Percentiles rank a stretch among this genome's conserved stretches.
These are phyloP conservation scores for Globisporangium carolinianum DNA, from an alignment of 352 stramenopile genomes.

Conservation along the genomic window DNA sequence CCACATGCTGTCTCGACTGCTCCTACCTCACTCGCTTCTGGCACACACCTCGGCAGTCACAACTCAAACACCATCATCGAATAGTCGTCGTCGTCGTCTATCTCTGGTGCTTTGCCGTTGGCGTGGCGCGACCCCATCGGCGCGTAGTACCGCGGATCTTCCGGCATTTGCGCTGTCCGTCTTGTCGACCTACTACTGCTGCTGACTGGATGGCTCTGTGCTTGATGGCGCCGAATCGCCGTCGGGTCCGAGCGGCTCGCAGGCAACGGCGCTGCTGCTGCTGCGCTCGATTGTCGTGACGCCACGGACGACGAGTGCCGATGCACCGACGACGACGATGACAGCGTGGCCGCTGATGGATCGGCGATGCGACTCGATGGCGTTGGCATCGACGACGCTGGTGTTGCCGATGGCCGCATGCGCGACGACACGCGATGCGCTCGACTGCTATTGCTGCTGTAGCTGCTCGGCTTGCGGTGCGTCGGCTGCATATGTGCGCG, in stretches of 20 bases:
- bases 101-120: background rate
- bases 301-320: slow-evolving; percentile 12
- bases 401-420: background rate
- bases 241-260: slow-evolving; percentile 10
- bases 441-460: slow-evolving; percentile 5
- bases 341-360: background rate
- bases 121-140: background rate
- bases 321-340: background rate
- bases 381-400: slow-evolving; percentile 4
- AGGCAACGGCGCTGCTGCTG: slow-evolving; percentile 2
- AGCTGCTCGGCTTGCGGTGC: background rate
- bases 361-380: slow-evolving; percentile 8
- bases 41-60: background rate
- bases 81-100: slow-evolving; percentile 5
- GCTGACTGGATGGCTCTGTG: background rate
- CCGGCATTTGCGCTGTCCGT: background rate
- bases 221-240: slow-evolving; percentile 10
- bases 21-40: background rate
- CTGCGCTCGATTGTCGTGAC: background rate
- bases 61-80: slow-evolving; percentile 12
- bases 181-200: background rate
- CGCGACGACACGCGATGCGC: background rate
- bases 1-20: background rate
- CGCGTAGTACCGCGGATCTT: slow-evolving; percentile 8
- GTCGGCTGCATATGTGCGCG: background rate